Evolutionary conservation across 2,329 filamentous ascomycete genomes (phyloP).

Genomic region (Fusarium napiforme): DNA sequence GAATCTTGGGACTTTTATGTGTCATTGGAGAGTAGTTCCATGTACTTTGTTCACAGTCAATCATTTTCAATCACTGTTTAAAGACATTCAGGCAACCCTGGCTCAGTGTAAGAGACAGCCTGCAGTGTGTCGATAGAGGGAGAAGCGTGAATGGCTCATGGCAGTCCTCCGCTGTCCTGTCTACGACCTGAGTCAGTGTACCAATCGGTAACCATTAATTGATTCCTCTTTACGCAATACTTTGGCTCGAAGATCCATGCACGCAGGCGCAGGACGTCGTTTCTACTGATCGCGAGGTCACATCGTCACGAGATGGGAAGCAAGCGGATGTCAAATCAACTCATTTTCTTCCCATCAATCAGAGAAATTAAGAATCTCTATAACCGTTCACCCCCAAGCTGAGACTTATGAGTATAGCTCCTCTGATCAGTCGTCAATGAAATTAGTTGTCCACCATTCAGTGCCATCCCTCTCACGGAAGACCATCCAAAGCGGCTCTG

Average conservation of each 20-base stretch:
- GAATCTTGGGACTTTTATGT: background rate
- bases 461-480: too few species aligned
- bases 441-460: too few species aligned
- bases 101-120: rapidly evolving
- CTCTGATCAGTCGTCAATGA: too few species aligned
- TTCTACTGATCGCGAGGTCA: background rate
- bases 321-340: background rate
- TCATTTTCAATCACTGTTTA: rapidly evolving
- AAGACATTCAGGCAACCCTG: rapidly evolving
- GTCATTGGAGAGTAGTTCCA: rapidly evolving
- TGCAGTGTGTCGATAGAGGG: too few species aligned
- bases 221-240: too few species aligned
- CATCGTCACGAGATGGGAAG: too few species aligned
- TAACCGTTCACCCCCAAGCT: rapidly evolving
- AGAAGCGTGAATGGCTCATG: too few species aligned
- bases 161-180: too few species aligned
- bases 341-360: background rate
- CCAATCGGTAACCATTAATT: too few species aligned
- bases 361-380: background rate
- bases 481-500: too few species aligned
- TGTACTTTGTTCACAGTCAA: rapidly evolving
- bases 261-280: rapidly evolving
- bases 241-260: rapidly evolving
- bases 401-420: too few species aligned
- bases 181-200: too few species aligned